Evolutionary conservation across 2,329 filamentous ascomycete genomes (phyloP).

Genomic region (Plectosphaerella sp.): DNA sequence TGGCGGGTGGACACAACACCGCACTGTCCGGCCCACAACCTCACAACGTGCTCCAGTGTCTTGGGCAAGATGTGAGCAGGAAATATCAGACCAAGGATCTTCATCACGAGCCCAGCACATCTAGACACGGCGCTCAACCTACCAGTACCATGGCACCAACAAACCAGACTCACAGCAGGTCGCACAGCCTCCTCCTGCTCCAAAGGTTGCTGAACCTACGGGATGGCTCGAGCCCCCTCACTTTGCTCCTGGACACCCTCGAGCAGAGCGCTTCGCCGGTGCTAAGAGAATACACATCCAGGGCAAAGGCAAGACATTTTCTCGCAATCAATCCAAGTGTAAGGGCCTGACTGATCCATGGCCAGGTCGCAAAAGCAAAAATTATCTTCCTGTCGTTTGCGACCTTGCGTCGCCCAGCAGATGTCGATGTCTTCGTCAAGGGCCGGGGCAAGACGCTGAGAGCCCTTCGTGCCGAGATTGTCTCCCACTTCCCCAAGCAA

Average conservation of each 20-base stretch:
- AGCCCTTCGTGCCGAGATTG: constrained; percentile 55
- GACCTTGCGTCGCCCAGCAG: constrained; percentile 59
- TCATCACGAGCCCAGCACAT: no score
- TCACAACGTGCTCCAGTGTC: not conserved
- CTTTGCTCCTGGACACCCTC: constrained; percentile 76
- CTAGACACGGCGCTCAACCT: no score
- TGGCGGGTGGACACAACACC: not conserved
- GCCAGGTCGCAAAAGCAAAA: constrained; percentile 59
- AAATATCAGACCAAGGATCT: no score
- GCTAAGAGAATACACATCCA: constrained; percentile 66
- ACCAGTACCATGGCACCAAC: constrained; percentile 45
- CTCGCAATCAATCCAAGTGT: no score
- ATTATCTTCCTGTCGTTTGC: constrained; percentile 76
- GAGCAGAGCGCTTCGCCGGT: constrained; percentile 74
- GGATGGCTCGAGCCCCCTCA: constrained; percentile 80
- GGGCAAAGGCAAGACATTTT: constrained; percentile 59
- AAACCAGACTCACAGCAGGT: constrained; percentile 64
- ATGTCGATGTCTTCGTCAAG: constrained; percentile 64
- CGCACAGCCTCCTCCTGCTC: constrained; percentile 79
- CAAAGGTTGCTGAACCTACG: constrained; percentile 76
- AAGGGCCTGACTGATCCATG: not conserved
- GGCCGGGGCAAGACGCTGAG: constrained; percentile 55
- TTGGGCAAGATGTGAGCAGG: no score
- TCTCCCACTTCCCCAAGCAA: constrained; percentile 39
- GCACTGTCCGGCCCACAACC: not conserved